Conservation (phyloP, 1,139 yeast species). For the Protomyces arabidopsidicola region DNA sequence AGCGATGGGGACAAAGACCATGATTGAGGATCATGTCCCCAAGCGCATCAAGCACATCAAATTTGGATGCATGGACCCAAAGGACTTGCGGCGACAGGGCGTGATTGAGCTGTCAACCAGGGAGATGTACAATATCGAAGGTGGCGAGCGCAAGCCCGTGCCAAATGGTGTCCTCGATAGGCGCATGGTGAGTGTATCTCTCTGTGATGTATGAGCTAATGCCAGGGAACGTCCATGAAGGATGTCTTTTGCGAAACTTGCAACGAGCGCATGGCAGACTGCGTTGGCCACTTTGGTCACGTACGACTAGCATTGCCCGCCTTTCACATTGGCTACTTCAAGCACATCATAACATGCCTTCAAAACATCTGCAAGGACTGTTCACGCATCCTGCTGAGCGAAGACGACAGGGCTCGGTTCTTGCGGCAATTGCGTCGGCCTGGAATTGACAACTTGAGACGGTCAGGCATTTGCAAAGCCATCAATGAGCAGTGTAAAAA, state of each 20-base stretch:
- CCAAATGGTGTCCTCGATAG: slow-evolving; percentile 84
- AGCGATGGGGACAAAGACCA: slow-evolving; percentile 17
- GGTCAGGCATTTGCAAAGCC: slow-evolving; percentile 82
- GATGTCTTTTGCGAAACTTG: slow-evolving; percentile 82
- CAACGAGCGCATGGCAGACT: slow-evolving; percentile 84
- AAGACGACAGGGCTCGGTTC: slow-evolving; percentile 62
- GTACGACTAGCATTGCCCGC: slow-evolving; percentile 89
- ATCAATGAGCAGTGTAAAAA: slow-evolving; percentile 90
- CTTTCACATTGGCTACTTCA: slow-evolving; percentile 95
- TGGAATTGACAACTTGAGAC: slow-evolving; percentile 79
- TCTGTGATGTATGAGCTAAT: not conserved
- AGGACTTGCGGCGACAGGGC: slow-evolving; percentile 87
- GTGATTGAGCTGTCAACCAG: slow-evolving; percentile 91
- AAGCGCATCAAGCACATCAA: slow-evolving; percentile 61
- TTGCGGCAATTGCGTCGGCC: slow-evolving; percentile 77
- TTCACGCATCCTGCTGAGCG: slow-evolving; percentile 71
- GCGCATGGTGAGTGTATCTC: slow-evolving; percentile 50
- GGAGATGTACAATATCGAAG: slow-evolving; percentile 80
- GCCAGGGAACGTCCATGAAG: slow-evolving; percentile 76
- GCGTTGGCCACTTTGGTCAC: slow-evolving; percentile 99
- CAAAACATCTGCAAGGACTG: slow-evolving; percentile 92
- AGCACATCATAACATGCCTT: slow-evolving; percentile 78
- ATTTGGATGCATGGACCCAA: slow-evolving; percentile 85
- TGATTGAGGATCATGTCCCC: slow-evolving; percentile 30
- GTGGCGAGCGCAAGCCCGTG: slow-evolving; percentile 72